Percentiles rank a stretch among this genome's conserved stretches.
These are phyloP conservation scores for Lepidium sativum DNA, from an alignment of 345 rosid species.

Conservation along the genomic window DNA sequence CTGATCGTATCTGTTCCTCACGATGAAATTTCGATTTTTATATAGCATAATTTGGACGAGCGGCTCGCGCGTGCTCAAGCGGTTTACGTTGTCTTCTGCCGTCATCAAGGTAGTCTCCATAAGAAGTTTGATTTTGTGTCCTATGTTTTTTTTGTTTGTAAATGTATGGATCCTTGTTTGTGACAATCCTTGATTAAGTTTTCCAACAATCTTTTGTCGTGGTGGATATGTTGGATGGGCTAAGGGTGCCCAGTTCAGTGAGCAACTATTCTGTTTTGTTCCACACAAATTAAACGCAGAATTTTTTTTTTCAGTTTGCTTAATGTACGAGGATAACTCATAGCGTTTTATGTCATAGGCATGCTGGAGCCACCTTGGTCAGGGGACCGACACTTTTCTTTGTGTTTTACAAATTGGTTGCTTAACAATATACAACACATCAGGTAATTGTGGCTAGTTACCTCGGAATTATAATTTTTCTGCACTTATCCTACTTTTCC, in stretches of 20 bases:
- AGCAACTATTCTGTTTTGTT: neutral
- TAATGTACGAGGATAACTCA: neutral
- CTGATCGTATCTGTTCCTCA: neutral
- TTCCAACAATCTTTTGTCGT: neutral
- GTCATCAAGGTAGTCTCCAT: conserved; percentile 41
- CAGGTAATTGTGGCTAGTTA: conserved; percentile 44
- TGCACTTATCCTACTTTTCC: neutral
- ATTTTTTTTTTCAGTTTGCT: neutral
- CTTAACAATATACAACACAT: conserved; percentile 57
- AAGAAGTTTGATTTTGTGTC: neutral
- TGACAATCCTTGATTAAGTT: neutral
- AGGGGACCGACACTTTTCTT: conserved; percentile 51
- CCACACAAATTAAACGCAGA: neutral
- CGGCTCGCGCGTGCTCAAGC: conserved; percentile 61
- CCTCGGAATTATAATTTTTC: neutral
- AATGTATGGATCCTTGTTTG: neutral
- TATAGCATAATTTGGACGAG: conserved; percentile 61
- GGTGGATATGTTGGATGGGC: neutral
- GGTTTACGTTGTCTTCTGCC: conserved; percentile 58
- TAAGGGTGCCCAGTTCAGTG: neutral
- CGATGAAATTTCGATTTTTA: neutral
- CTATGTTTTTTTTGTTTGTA: neutral
- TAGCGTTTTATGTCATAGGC: conserved; percentile 39
- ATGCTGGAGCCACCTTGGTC: conserved; percentile 82
- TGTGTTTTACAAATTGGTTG: conserved; percentile 69